Conservation (phyloP, 2,329 filamentous ascomycete genomes). For the Aureobasidium pullulans region DNA sequence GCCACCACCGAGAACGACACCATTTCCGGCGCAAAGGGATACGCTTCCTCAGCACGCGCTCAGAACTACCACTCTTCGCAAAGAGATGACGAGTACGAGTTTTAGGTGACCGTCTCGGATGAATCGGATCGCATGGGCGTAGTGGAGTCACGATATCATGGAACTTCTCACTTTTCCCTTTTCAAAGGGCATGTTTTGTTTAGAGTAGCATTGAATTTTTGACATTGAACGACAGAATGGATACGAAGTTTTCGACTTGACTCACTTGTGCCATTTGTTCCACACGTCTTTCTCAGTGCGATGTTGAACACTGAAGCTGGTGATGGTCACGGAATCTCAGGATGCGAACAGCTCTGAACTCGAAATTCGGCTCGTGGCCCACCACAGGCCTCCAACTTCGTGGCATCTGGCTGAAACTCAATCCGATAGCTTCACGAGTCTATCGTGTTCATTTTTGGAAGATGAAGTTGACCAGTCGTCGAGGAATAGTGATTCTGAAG, state of each 20-base stretch:
- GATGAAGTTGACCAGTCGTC: too few species aligned
- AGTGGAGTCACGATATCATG: not conserved
- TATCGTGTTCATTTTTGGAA: too few species aligned
- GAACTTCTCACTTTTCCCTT: not conserved
- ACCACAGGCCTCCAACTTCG: too few species aligned
- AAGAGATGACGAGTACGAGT: conserved; percentile 21
- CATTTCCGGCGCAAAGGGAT: not conserved
- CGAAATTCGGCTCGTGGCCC: too few species aligned
- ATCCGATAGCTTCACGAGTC: too few species aligned
- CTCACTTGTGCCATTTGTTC: not conserved
- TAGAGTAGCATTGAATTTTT: not conserved
- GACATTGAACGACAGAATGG: not conserved
- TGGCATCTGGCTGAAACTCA: too few species aligned
- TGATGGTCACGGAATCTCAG: too few species aligned
- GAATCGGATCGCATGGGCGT: not conserved
- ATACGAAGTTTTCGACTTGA: not conserved
- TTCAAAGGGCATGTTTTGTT: not conserved
- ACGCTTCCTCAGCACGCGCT: not conserved
- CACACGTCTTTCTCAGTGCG: not conserved
- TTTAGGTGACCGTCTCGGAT: not conserved
- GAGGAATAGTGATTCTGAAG: too few species aligned
- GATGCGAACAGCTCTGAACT: too few species aligned
- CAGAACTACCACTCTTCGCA: conserved; percentile 3
- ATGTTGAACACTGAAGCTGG: too few species aligned
- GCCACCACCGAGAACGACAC: conserved; percentile 3